phyloP scores from a whole-genome alignment of 129 eudicot species.

The Saussurea involucrata region DNA sequence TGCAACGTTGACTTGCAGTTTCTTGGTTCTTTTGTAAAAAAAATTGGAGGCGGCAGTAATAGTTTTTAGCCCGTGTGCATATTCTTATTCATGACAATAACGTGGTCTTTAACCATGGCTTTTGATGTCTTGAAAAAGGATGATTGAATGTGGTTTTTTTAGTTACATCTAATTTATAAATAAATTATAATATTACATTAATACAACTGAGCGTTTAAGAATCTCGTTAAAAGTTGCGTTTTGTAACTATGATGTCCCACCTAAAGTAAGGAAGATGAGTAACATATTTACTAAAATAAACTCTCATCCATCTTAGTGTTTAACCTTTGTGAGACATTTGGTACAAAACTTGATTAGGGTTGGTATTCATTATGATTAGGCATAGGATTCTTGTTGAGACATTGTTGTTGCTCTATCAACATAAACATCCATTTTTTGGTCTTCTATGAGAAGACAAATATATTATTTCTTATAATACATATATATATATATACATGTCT shows the following conservation, averaged over 20 bases:
- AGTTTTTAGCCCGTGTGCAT: too few relatives aligned
- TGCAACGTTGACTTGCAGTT: too few relatives aligned
- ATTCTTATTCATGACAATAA: too few relatives aligned
- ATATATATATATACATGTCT: neutral
- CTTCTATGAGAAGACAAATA: neutral
- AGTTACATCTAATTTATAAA: neutral
- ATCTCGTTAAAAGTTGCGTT: neutral
- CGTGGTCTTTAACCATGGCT: neutral
- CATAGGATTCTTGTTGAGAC: slow-evolving; percentile 25
- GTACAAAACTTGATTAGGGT: slow-evolving; percentile 17
- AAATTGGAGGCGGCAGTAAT: too few relatives aligned
- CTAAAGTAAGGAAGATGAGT: neutral
- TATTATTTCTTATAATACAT: neutral
- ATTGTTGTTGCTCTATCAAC: slow-evolving; percentile 2
- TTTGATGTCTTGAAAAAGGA: too few relatives aligned
- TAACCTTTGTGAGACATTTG: slow-evolving; percentile 22
- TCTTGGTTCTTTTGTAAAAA: too few relatives aligned
- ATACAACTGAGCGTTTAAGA: neutral
- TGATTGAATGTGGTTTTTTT: neutral
- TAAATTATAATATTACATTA: neutral
- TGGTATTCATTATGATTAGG: slow-evolving; percentile 11
- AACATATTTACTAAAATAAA: neutral
- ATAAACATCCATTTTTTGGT: neutral
- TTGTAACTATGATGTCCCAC: neutral
- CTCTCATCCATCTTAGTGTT: slow-evolving; percentile 17